Evolutionary conservation across 352 stramenopile genomes (phyloP).

Genomic region (Globisporangium lucens): DNA sequence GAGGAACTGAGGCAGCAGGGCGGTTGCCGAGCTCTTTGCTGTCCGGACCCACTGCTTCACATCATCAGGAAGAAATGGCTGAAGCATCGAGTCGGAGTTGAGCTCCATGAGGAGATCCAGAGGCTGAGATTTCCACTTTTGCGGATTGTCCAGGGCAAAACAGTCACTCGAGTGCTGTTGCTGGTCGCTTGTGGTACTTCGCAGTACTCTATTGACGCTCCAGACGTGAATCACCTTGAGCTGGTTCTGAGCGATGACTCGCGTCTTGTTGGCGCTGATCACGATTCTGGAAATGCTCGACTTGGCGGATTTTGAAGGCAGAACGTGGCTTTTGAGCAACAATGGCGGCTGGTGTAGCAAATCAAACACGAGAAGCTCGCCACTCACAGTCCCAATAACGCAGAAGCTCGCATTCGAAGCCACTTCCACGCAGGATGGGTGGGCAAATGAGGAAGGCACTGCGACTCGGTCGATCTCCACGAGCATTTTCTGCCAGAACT

Average conservation of each 20-base stretch:
- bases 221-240: slow-evolving; percentile 28
- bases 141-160: slow-evolving; percentile 22
- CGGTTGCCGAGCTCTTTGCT: not conserved
- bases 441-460: slow-evolving; percentile 18
- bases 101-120: slow-evolving; percentile 31
- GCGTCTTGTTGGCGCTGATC: slow-evolving; percentile 16
- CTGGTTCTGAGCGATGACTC: slow-evolving; percentile 25
- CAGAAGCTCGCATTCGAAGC: slow-evolving; percentile 24
- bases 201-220: slow-evolving; percentile 18
- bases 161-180: slow-evolving; percentile 31
- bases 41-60: slow-evolving; percentile 18
- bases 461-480: slow-evolving; percentile 22
- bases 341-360: slow-evolving; percentile 19
- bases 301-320: slow-evolving; percentile 23
- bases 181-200: slow-evolving; percentile 16
- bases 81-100: slow-evolving; percentile 17
- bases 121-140: slow-evolving; percentile 34
- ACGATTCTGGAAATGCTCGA: slow-evolving; percentile 28
- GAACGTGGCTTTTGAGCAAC: slow-evolving; percentile 21
- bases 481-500: slow-evolving; percentile 34
- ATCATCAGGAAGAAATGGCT: slow-evolving; percentile 20
- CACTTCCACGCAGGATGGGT: slow-evolving; percentile 33
- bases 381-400: slow-evolving; percentile 30
- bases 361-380: slow-evolving; percentile 34
- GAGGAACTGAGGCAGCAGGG: slow-evolving; percentile 7